Conservation (phyloP, 257 asterid genomes). For the Solanum phureja region DNA sequence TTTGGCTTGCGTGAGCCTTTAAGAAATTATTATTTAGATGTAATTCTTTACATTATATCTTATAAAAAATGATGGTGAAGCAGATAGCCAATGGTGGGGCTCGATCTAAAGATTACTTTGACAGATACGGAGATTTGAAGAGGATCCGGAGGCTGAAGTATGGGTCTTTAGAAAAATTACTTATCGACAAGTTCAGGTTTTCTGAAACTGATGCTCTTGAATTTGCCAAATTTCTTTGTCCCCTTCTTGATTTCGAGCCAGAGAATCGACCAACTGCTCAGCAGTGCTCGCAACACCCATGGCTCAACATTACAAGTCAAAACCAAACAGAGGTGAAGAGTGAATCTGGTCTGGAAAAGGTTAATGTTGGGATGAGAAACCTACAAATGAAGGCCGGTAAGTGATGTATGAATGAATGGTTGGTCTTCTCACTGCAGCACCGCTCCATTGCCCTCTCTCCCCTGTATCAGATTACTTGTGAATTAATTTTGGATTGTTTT, state of each 20-base stretch:
- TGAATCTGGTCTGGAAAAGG: constrained; percentile 37
- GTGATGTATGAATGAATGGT: constrained; percentile 21
- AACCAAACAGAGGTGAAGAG: constrained; percentile 29
- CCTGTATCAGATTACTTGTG: constrained; percentile 28
- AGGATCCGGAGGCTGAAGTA: constrained; percentile 85
- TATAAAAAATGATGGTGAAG: neutral
- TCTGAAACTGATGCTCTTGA: constrained; percentile 54
- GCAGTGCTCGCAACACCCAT: constrained; percentile 80
- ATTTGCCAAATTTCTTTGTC: constrained; percentile 59
- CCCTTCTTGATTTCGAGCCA: constrained; percentile 84
- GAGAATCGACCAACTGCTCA: constrained; percentile 88
- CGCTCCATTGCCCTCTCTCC: constrained; percentile 5
- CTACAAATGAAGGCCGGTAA: constrained; percentile 46
- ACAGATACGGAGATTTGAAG: constrained; percentile 88
- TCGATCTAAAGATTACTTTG: constrained; percentile 85
- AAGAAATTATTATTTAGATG: neutral
- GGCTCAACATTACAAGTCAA: constrained; percentile 42
- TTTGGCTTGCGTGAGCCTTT: neutral
- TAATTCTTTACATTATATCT: neutral
- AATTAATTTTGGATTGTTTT: constrained; percentile 4
- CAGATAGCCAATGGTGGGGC: constrained; percentile 83
- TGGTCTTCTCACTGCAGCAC: neutral
- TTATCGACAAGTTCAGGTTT: constrained; percentile 62
- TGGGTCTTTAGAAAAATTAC: constrained; percentile 58
- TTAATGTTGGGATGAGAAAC: constrained; percentile 45